Evolutionary conservation across 1,139 yeast genomes (phyloP).

Genomic region (Eremothecium cymbalariae): DNA sequence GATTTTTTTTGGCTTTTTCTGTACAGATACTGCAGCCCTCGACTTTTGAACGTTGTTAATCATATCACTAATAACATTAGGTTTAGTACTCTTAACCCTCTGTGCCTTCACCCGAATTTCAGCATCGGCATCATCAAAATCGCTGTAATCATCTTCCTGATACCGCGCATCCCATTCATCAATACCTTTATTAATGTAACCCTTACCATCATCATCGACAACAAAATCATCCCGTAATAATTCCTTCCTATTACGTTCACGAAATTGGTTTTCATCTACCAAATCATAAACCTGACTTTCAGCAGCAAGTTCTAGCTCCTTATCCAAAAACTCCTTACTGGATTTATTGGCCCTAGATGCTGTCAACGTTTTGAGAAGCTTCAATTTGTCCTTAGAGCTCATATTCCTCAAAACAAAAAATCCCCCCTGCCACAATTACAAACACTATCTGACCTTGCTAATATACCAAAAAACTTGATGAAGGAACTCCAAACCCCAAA

Average conservation of each 20-base stretch:
- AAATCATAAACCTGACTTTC: conserved; percentile 65
- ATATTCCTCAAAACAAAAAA: too few species aligned
- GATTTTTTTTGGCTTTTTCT: conserved; percentile 29
- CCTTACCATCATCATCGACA: conserved; percentile 82
- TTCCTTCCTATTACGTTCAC: conserved; percentile 70
- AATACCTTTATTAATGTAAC: conserved; percentile 81
- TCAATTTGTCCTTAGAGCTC: conserved; percentile 11
- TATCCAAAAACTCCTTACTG: conserved; percentile 16
- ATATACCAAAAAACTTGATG: too few species aligned
- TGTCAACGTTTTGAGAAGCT: conserved; percentile 21
- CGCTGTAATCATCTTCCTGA: conserved; percentile 29
- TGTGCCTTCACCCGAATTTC: conserved; percentile 39
- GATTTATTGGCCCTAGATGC: conserved; percentile 10
- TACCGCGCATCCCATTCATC: conserved; percentile 60
- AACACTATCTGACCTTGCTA: too few species aligned
- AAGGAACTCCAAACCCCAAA: too few species aligned
- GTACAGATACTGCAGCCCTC: conserved; percentile 15
- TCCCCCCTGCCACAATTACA: too few species aligned
- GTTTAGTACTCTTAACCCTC: conserved; percentile 32
- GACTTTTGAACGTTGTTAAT: conserved; percentile 24
- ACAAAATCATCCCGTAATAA: conserved; percentile 86
- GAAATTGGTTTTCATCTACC: conserved; percentile 71
- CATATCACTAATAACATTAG: conserved; percentile 20
- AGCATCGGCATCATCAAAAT: conserved; percentile 18
- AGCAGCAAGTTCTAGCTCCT: conserved; percentile 32